phyloP scores from a whole-genome alignment of 768 basidiomycete species.

The Tulasnella calospora region DNA sequence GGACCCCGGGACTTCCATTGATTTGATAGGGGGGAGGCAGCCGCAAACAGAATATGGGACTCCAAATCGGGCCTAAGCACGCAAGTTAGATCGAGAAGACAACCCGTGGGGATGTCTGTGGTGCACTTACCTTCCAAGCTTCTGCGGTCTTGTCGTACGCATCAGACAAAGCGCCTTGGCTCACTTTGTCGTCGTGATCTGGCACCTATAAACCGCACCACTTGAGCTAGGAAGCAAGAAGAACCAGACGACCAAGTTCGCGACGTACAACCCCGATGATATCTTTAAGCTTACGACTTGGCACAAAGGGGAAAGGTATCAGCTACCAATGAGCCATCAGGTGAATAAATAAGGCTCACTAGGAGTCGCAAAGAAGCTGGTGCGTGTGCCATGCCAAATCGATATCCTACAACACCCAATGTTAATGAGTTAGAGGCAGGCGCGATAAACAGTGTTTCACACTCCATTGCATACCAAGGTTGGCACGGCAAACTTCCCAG shows the following conservation, averaged over 20 bases:
- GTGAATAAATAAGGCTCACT: slow-evolving; percentile 30
- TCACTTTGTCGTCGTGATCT: slow-evolving; percentile 49
- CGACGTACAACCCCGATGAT: background rate
- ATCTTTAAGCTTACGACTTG: background rate
- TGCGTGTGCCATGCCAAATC: slow-evolving; percentile 31
- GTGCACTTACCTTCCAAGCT: slow-evolving; percentile 42
- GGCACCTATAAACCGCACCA: background rate
- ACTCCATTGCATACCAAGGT: slow-evolving; percentile 22
- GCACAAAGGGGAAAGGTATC: slow-evolving; percentile 25
- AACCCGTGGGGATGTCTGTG: background rate
- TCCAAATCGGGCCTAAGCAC: slow-evolving; percentile 45
- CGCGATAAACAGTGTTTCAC: background rate
- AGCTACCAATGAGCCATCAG: background rate
- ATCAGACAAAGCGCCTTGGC: slow-evolving; percentile 43
- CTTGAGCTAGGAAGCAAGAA: background rate
- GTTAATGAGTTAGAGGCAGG: background rate
- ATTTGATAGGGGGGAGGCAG: slow-evolving; percentile 42
- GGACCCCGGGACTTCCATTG: slow-evolving; percentile 5
- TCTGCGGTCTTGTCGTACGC: slow-evolving; percentile 51
- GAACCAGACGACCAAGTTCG: background rate
- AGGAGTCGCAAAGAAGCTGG: slow-evolving; percentile 46
- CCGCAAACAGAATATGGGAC: slow-evolving; percentile 57
- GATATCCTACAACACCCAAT: slow-evolving; percentile 21
- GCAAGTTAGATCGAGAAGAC: background rate
- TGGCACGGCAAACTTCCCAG: slow-evolving; percentile 28